phyloP scores from a whole-genome alignment of 768 basidiomycete species.

The Harrya chromipes region DNA sequence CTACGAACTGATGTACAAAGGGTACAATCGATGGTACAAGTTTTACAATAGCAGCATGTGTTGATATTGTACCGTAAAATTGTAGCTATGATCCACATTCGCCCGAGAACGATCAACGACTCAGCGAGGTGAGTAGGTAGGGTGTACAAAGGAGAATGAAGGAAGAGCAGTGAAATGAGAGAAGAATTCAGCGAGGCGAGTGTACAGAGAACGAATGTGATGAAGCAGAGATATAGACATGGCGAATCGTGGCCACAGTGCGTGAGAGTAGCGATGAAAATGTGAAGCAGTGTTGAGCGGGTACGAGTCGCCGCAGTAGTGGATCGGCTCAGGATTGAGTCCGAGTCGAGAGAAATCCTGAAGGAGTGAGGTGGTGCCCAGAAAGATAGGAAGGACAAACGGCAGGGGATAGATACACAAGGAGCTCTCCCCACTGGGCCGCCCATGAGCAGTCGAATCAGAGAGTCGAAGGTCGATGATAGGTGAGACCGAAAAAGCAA shows the following conservation, averaged over 20 bases:
- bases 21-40: conserved; percentile 22
- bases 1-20: conserved; percentile 22
- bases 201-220: not conserved
- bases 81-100: conserved; percentile 10
- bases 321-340: too few relatives aligned
- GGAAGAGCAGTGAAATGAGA: not conserved
- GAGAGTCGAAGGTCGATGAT: not conserved
- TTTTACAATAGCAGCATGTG: conserved; percentile 5
- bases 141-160: conserved; percentile 18
- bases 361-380: not conserved
- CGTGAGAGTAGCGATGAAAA: not conserved
- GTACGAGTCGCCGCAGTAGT: not conserved
- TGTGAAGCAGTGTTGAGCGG: conserved; percentile 3
- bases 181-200: not conserved
- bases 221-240: not conserved
- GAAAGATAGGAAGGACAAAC: not conserved
- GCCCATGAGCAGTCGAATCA: not conserved
- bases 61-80: conserved; percentile 16
- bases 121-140: not conserved
- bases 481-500: not conserved
- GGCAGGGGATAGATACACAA: not conserved
- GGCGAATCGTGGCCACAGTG: conserved; percentile 1
- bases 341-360: too few relatives aligned
- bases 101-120: conserved; percentile 14
- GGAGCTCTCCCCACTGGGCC: not conserved